phyloP scores from a whole-genome alignment of 371 early-diverging fungal species.

The Zancudomyces culisetae region DNA sequence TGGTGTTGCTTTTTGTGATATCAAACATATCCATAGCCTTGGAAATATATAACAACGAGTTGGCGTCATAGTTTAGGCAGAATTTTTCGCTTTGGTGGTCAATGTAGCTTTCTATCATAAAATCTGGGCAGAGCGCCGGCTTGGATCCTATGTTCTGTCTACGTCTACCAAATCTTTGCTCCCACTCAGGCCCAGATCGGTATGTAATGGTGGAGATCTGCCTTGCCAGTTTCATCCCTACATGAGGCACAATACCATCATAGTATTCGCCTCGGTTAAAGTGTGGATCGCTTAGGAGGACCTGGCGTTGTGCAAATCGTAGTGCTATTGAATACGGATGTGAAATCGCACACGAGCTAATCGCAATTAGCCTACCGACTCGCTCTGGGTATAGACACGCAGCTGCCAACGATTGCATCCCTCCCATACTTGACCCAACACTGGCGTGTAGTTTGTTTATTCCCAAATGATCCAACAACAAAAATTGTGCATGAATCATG shows the following conservation, averaged over 20 bases:
- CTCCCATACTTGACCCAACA: conserved; percentile 90
- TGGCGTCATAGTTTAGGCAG: conserved; percentile 83
- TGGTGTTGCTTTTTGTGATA: conserved; percentile 39
- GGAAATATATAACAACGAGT: conserved; percentile 79
- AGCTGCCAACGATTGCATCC: conserved; percentile 82
- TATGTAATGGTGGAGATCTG: conserved; percentile 73
- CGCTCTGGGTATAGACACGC: conserved; percentile 66
- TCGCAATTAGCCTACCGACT: conserved; percentile 55
- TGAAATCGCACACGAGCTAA: conserved; percentile 81
- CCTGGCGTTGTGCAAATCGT: conserved; percentile 71
- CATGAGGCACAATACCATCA: conserved; percentile 69
- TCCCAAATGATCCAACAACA: conserved; percentile 57
- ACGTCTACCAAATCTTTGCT: conserved; percentile 75
- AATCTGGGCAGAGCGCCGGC: conserved; percentile 80
- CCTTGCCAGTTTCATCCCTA: conserved; percentile 91
- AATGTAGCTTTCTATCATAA: conserved; percentile 83
- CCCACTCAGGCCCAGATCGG: conserved; percentile 94
- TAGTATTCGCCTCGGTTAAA: conserved; percentile 90
- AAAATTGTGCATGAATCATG: conserved; percentile 84
- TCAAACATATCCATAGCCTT: conserved; percentile 97
- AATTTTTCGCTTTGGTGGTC: conserved; percentile 90
- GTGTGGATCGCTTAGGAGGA: conserved; percentile 85
- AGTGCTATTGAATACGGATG: conserved; percentile 92
- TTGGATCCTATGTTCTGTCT: conserved; percentile 44
- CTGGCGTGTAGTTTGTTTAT: conserved; percentile 67